Base-by-base conservation (phyloP, 2,329 filamentous ascomycete genomes). In the Alternaria tenuissima region DNA sequence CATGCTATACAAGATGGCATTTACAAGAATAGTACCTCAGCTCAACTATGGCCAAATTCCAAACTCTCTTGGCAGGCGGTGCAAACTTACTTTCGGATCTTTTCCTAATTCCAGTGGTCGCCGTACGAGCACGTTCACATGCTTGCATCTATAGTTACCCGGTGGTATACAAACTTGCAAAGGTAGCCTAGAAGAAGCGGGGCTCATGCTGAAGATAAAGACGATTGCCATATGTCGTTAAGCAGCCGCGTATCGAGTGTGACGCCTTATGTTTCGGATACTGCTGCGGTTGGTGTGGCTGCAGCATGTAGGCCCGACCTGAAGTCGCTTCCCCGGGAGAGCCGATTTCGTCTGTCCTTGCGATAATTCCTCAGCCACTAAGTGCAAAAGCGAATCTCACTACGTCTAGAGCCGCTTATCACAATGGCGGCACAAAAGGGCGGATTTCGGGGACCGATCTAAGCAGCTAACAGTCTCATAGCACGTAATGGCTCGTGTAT, bases 391-490 rank as follows among this genome's bases (percentile, higher is more conserved):
- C 44, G 28, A 48, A 18, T 34, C 44, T 32, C 26, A 48, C 44
- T 16, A 34, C 18, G 8, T 34, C 39, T 34, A 20, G 44, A 24
- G n/a, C n/a, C 20, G 28, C 44, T 34, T 48, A 48, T 34, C 44
- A 3, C 16, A 3, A 34, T 7, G n/a, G 32, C 18, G 24, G 32
- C 12, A 16, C 16, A 11, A 30, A 48, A 52, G 55, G 55, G 24
- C 55, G 55, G 41, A 57, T 57, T 58, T 58, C 55, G 55, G 55
- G 18, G 48, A 28, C 41, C 32, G 18, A 30, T 7, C 2, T 24
- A 39, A 20, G 36, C 34, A 26, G 42, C 41, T 55, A 58, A 22
- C 41, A 58, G 18, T 20, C 28, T 20, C 16, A 57, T 43, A 32
- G 54, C 38, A 30, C 46, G 39, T 26, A 42, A 43, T 43, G 26